phyloP scores from a whole-genome alignment of 495 filamentous ascomycete species.

The Saxophila tyrrhenica region DNA sequence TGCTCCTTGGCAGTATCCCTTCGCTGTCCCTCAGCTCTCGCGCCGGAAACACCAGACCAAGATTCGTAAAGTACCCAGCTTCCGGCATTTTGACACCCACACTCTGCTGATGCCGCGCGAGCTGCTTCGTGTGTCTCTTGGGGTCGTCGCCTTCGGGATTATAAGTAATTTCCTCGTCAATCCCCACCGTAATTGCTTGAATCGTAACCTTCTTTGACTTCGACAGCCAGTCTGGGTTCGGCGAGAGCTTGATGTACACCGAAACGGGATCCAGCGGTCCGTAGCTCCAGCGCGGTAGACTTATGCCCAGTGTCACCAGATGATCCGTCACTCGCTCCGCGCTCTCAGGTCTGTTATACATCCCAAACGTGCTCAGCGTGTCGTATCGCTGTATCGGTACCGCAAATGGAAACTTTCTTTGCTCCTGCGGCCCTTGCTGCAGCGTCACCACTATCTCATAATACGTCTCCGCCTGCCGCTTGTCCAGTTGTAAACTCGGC shows the following conservation, averaged over 20 bases:
- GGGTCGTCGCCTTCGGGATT: conserved; percentile 98
- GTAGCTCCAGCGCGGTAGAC: conserved; percentile 90
- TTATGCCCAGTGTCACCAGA: conserved; percentile 81
- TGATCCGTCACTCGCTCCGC: conserved; percentile 79
- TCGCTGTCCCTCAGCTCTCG: conserved; percentile 83
- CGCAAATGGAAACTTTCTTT: conserved; percentile 83
- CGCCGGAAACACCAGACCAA: conserved; percentile 81
- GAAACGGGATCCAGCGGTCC: conserved; percentile 90
- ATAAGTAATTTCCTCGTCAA: conserved; percentile 95
- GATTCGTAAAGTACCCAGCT: conserved; percentile 77
- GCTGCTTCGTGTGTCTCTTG: conserved; percentile 65
- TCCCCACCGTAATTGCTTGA: conserved; percentile 80
- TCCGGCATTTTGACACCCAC: conserved; percentile 77
- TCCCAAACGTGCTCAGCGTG: conserved; percentile 94
- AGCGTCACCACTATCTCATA: conserved; percentile 96
- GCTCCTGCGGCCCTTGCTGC: conserved; percentile 73
- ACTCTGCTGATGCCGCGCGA: conserved; percentile 71
- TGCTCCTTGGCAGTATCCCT: conserved; percentile 74
- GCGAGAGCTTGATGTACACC: conserved; percentile 84
- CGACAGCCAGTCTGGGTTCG: conserved; percentile 79
- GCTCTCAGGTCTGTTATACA: conserved; percentile 94
- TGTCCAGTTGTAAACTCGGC: conserved; percentile 80
- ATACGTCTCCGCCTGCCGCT: conserved; percentile 85
- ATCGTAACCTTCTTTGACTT: conserved; percentile 92
- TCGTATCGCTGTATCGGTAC: conserved; percentile 89